Conservation (phyloP, 495 filamentous ascomycete species). For the Pseudevernia furfuracea region DNA sequence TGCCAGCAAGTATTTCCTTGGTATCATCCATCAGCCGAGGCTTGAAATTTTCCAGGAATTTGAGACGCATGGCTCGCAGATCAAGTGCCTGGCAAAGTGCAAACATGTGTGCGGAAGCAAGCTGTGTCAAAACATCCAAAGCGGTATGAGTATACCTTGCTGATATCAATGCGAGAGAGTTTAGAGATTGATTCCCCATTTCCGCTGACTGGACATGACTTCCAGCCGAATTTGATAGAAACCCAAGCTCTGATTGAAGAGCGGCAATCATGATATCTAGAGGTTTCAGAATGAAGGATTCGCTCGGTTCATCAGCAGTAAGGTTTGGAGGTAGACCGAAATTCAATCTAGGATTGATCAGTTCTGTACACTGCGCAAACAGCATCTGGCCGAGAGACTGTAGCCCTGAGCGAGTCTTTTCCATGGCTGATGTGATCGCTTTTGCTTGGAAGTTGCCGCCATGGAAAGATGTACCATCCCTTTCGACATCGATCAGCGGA, state of each 20-base stretch:
- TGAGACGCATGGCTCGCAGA: not conserved
- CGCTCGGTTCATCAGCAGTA: constrained; percentile 46
- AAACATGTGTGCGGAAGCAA: constrained; percentile 3
- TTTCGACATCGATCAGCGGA: constrained; percentile 44
- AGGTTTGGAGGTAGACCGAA: constrained; percentile 54
- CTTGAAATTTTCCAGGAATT: not conserved
- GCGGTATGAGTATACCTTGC: constrained; percentile 49
- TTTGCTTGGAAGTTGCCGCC: constrained; percentile 60
- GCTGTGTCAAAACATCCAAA: constrained; percentile 41
- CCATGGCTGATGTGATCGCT: constrained; percentile 52
- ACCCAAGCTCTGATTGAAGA: constrained; percentile 51
- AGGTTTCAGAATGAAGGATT: constrained; percentile 50
- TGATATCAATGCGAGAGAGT: constrained; percentile 52
- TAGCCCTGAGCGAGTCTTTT: constrained; percentile 46
- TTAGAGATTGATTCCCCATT: constrained; percentile 52
- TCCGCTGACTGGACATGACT: constrained; percentile 51
- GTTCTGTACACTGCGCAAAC: constrained; percentile 49
- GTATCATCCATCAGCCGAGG: not conserved
- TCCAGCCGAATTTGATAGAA: constrained; percentile 47
- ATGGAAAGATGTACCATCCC: constrained; percentile 35
- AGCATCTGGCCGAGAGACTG: constrained; percentile 53
- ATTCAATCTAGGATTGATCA: constrained; percentile 51
- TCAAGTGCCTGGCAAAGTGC: not conserved
- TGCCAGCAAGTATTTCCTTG: not conserved
- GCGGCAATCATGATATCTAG: constrained; percentile 57